A percentile compares a stretch with the other conserved stretches of the same genome.
Evolutionary conservation across 371 early-diverging fungal species (phyloP).

Genomic region (Homolaphlyctis polyrhiza): DNA sequence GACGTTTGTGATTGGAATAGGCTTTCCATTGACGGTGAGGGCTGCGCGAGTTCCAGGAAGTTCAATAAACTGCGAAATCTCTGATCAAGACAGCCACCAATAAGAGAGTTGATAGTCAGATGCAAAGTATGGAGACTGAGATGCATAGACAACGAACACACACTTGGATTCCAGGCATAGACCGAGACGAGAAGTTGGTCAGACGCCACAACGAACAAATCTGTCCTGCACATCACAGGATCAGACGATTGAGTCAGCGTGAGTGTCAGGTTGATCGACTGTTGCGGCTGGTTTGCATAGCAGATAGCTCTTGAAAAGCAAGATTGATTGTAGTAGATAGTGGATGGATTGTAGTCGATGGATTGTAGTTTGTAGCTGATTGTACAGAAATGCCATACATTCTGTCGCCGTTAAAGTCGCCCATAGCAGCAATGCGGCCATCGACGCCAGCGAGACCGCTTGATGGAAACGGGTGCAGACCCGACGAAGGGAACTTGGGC

Average conservation of each 20-base stretch:
- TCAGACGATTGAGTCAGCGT: not conserved
- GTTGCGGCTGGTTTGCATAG: too few species aligned
- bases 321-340: too few species aligned
- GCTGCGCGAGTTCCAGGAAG: too few species aligned
- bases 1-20: slow-evolving; percentile 58
- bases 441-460: slow-evolving; percentile 60
- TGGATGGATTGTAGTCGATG: too few species aligned
- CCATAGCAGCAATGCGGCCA: slow-evolving; percentile 77
- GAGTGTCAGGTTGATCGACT: not conserved
- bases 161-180: slow-evolving; percentile 62
- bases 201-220: slow-evolving; percentile 62
- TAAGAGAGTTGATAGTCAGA: too few species aligned
- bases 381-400: too few species aligned
- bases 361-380: too few species aligned
- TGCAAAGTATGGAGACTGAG: too few species aligned
- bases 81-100: too few species aligned
- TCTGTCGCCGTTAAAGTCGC: slow-evolving; percentile 81
- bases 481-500: slow-evolving; percentile 17
- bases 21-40: too few species aligned
- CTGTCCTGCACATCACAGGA: slow-evolving; percentile 60
- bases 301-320: not conserved
- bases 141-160: not conserved
- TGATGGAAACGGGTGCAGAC: slow-evolving; percentile 46
- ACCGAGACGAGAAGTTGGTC: slow-evolving; percentile 61
- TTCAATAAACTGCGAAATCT: too few species aligned